A percentile compares a stretch with the other conserved stretches of the same genome.
Conservation (phyloP, 2,329 filamentous ascomycete species). For the Zymoseptoria tritici region DNA sequence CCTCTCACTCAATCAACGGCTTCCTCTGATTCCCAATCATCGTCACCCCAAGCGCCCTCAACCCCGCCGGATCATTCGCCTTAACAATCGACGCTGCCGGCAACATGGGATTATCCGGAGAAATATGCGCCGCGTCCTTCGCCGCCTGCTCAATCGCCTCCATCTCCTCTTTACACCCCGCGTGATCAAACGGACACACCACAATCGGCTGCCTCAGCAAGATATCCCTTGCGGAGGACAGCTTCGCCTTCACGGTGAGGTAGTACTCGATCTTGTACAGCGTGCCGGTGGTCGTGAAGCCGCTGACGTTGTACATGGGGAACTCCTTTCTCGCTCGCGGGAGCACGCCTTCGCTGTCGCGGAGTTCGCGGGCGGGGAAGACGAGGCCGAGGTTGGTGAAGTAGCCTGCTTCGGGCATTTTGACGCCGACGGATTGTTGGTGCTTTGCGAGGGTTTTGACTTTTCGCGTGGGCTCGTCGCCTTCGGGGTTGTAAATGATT, state of each 20-base stretch:
- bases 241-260: conserved; percentile 82
- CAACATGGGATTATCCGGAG: conserved; percentile 86
- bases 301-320: conserved; percentile 77
- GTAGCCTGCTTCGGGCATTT: conserved; percentile 83
- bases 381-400: conserved; percentile 86
- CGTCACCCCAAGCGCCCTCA: conserved; percentile 53
- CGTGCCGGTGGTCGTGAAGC: conserved; percentile 88
- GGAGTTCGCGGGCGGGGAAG: conserved; percentile 81
- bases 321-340: conserved; percentile 79
- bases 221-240: conserved; percentile 84
- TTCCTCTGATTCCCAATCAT: conserved; percentile 57
- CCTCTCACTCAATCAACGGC: conserved; percentile 55
- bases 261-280: conserved; percentile 99
- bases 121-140: conserved; percentile 81
- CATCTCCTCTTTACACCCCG: conserved; percentile 97
- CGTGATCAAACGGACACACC: conserved; percentile 90
- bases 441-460: conserved; percentile 80
- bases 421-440: conserved; percentile 70
- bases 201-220: conserved; percentile 85
- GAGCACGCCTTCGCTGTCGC: conserved; percentile 81
- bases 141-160: conserved; percentile 94
- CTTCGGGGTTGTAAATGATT: conserved; percentile 97
- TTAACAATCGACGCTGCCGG: conserved; percentile 76
- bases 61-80: conserved; percentile 61
- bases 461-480: conserved; percentile 88